Evolutionary conservation across 345 rosid species (phyloP).

Genomic region (Pugionium dolabratum): DNA sequence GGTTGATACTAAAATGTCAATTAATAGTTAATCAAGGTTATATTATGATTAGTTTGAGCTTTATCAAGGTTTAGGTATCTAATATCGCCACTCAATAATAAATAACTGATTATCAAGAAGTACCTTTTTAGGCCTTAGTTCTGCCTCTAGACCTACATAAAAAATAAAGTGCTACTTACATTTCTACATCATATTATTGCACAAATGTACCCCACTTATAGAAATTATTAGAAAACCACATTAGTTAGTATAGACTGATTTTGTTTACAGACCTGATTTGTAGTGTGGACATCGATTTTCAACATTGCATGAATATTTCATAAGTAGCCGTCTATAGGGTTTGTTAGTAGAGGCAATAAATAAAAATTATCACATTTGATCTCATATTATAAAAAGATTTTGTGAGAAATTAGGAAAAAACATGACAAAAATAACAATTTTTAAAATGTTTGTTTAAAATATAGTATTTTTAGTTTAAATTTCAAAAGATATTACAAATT

Average conservation of each 20-base stretch:
- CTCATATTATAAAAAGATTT: too few species aligned
- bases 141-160: not conserved
- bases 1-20: slow-evolving; percentile 7
- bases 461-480: too few species aligned
- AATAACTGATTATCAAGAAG: slow-evolving; percentile 15
- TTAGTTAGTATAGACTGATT: not conserved
- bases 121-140: slow-evolving; percentile 26
- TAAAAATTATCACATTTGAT: too few species aligned
- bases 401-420: too few species aligned
- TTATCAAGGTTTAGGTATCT: slow-evolving; percentile 22
- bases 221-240: not conserved
- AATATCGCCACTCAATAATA: slow-evolving; percentile 18
- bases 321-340: slow-evolving; percentile 1
- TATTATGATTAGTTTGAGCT: slow-evolving; percentile 24
- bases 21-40: slow-evolving; percentile 3
- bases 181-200: not conserved
- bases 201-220: not conserved
- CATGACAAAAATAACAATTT: too few species aligned
- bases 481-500: too few species aligned
- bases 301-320: not conserved
- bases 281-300: not conserved
- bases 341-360: too few species aligned
- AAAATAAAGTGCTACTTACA: not conserved
- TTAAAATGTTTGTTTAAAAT: too few species aligned
- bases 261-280: not conserved